phyloP scores from a whole-genome alignment of 2,329 filamentous ascomycete species.

The Trichoderma guizhouense region DNA sequence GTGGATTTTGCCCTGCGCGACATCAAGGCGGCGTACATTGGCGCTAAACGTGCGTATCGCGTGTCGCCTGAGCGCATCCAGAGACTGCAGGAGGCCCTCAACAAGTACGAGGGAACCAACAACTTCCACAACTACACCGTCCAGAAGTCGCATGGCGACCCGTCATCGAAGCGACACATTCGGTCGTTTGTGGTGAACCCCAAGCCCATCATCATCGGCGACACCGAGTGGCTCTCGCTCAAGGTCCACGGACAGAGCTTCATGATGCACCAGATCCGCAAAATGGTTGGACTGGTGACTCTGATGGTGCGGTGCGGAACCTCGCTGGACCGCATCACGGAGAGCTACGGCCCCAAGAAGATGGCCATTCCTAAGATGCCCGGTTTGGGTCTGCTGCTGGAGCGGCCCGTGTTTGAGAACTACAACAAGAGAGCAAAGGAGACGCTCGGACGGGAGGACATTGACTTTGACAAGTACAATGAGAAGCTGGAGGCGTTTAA shows the following conservation, averaged over 20 bases:
- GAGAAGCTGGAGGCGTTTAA: slow-evolving; percentile 85
- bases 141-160: slow-evolving; percentile 75
- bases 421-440: slow-evolving; percentile 75
- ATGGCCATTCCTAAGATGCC: slow-evolving; percentile 94
- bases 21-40: slow-evolving; percentile 77
- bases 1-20: slow-evolving; percentile 66
- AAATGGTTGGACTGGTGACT: slow-evolving; percentile 94
- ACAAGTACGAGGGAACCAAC: slow-evolving; percentile 74
- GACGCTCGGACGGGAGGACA: slow-evolving; percentile 60
- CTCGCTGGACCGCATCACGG: slow-evolving; percentile 64
- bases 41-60: slow-evolving; percentile 81
- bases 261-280: slow-evolving; percentile 99
- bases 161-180: slow-evolving; percentile 85
- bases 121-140: slow-evolving; percentile 99
- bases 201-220: slow-evolving; percentile 76
- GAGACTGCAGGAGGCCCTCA: slow-evolving; percentile 71
- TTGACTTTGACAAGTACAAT: slow-evolving; percentile 77
- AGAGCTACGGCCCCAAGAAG: slow-evolving; percentile 68
- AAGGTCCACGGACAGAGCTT: slow-evolving; percentile 98
- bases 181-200: slow-evolving; percentile 81
- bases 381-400: slow-evolving; percentile 79
- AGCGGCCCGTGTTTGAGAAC: slow-evolving; percentile 84
- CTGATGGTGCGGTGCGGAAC: slow-evolving; percentile 81
- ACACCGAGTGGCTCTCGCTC: slow-evolving; percentile 92
- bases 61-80: slow-evolving; percentile 68